phyloP scores from a whole-genome alignment of 257 asterid genomes.

The Perilla frutescens region DNA sequence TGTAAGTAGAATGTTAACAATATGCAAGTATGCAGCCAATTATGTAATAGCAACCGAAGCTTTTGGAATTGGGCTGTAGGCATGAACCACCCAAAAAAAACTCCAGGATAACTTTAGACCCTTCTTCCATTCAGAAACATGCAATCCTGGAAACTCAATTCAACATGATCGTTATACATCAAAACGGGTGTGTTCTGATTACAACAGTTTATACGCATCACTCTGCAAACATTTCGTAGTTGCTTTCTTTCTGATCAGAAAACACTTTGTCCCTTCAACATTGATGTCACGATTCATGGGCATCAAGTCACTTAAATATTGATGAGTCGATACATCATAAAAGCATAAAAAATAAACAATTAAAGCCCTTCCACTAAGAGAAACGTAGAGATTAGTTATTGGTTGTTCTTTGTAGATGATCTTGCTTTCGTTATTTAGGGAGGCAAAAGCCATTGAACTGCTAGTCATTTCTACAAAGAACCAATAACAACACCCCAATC shows the following conservation, averaged over 20 bases:
- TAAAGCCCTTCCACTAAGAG: neutral
- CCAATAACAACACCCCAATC: constrained; percentile 5
- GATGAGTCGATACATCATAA: constrained; percentile 5
- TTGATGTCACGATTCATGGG: neutral
- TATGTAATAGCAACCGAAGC: too few relatives aligned
- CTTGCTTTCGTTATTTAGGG: neutral
- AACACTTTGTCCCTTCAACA: neutral
- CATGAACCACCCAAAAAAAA: too few relatives aligned
- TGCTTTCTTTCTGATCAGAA: constrained; percentile 7
- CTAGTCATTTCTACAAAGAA: neutral
- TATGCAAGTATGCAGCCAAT: too few relatives aligned
- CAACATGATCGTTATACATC: neutral
- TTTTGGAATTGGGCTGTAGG: too few relatives aligned
- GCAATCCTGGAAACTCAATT: neutral
- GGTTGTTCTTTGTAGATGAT: too few relatives aligned
- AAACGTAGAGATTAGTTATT: neutral
- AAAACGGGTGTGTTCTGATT: neutral
- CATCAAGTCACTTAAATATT: neutral
- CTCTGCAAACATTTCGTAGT: constrained; percentile 1
- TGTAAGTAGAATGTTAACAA: too few relatives aligned
- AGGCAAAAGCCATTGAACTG: neutral
- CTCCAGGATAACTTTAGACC: neutral
- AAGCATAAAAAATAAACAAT: constrained; percentile 19
- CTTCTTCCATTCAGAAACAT: constrained; percentile 3
- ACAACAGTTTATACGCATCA: neutral